Evolutionary conservation across 1,284 basidiomycete species (phyloP).

Genomic region (Cutaneotrichosporon cavernicola): DNA sequence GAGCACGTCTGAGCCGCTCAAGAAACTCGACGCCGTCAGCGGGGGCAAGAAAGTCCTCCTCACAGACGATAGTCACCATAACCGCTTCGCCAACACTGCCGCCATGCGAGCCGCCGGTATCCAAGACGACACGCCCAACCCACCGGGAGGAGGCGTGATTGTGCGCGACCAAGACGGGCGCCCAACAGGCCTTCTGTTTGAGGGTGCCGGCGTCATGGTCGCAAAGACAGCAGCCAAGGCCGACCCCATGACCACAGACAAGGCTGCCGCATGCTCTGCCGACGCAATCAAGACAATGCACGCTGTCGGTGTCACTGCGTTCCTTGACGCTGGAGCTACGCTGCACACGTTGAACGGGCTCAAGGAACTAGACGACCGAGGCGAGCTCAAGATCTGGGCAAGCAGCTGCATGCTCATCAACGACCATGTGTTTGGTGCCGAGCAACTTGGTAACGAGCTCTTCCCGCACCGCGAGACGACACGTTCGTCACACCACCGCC

Average conservation of each 20-base stretch:
- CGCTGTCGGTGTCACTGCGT: conserved; percentile 8
- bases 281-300: conserved; percentile 8
- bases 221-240: background rate
- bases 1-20: background rate
- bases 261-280: background rate
- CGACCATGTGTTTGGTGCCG: conserved; percentile 12
- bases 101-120: conserved; percentile 9
- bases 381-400: conserved; percentile 11
- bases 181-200: conserved; percentile 10
- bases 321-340: conserved; percentile 10
- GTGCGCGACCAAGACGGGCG: conserved; percentile 8
- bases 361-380: conserved; percentile 12
- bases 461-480: conserved; percentile 4
- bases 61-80: conserved; percentile 13
- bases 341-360: conserved; percentile 6
- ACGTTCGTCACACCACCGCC: conserved; percentile 1
- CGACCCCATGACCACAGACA: background rate
- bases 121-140: background rate
- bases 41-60: conserved; percentile 11
- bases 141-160: conserved; percentile 1
- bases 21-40: conserved; percentile 2
- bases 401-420: conserved; percentile 15
- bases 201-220: conserved; percentile 3
- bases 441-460: conserved; percentile 1
- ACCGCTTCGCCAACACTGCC: conserved; percentile 9